Evolutionary conservation across 164 flowering plant species (phyloP).

Genomic region (Dillenia turbinata): DNA sequence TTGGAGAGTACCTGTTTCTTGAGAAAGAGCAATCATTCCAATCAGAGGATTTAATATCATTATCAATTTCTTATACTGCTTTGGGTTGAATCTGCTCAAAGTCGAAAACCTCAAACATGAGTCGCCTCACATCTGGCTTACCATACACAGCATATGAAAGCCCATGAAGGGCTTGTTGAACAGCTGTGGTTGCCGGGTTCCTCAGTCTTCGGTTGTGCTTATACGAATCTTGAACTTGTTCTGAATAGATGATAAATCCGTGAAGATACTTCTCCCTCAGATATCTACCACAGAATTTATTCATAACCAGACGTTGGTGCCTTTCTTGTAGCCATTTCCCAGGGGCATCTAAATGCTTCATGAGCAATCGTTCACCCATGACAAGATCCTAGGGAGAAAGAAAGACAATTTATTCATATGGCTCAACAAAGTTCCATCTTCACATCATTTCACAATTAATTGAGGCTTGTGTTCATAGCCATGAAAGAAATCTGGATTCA

Average conservation of each 20-base stretch:
- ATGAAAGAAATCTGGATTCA: background rate
- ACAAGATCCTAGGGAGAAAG: slow-evolving; percentile 68
- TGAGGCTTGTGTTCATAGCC: no score
- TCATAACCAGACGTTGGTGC: slow-evolving; percentile 80
- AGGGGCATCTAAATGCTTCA: slow-evolving; percentile 99
- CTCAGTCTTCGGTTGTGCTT: slow-evolving; percentile 83
- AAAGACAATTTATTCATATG: background rate
- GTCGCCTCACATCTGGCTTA: slow-evolving; percentile 89
- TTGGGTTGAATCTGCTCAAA: slow-evolving; percentile 96
- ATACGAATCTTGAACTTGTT: slow-evolving; percentile 73
- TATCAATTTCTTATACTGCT: slow-evolving; percentile 25
- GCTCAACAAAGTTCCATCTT: no score
- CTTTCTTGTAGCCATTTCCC: slow-evolving; percentile 85
- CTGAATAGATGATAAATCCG: slow-evolving; percentile 63
- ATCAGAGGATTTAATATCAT: no score
- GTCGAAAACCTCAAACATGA: slow-evolving; percentile 98
- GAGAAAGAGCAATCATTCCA: no score
- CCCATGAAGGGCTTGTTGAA: slow-evolving; percentile 93
- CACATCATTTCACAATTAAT: no score
- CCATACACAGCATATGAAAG: slow-evolving; percentile 84
- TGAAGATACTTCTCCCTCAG: slow-evolving; percentile 84
- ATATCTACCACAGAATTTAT: slow-evolving; percentile 92
- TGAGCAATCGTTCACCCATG: slow-evolving; percentile 88
- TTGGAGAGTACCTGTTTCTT: no score
- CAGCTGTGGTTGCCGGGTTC: slow-evolving; percentile 89